A percentile compares a stretch with the other conserved stretches of the same genome.
Conservation (phyloP, 345 rosid genomes). For the Rhizophora mangle region DNA sequence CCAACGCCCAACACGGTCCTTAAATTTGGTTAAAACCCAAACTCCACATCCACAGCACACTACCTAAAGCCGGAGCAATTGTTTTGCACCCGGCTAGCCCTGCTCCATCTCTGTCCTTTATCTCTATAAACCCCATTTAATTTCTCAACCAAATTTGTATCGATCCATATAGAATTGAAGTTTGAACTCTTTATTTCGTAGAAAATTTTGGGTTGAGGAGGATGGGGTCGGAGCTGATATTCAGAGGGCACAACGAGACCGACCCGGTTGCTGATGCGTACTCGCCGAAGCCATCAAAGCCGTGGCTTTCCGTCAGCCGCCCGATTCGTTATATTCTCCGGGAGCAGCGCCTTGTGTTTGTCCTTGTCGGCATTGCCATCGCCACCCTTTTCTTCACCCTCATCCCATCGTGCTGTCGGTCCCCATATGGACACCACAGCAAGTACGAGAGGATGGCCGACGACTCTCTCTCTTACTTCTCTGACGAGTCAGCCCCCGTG, state of each 20-base stretch:
- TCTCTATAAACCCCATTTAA: no score
- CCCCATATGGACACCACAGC: constrained; percentile 5
- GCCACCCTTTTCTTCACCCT: constrained; percentile 66
- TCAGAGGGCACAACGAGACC: constrained; percentile 70
- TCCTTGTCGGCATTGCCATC: constrained; percentile 80
- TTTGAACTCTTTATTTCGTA: not conserved
- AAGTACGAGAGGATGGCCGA: constrained; percentile 29
- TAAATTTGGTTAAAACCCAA: not conserved
- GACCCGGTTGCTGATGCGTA: constrained; percentile 48
- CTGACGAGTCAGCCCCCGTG: constrained; percentile 14
- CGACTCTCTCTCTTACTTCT: constrained; percentile 26
- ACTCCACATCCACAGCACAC: not conserved
- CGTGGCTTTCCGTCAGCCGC: constrained; percentile 58
- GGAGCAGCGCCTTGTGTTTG: constrained; percentile 88
- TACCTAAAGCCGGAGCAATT: no score
- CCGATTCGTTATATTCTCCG: constrained; percentile 77
- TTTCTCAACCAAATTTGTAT: no score
- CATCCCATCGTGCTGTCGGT: constrained; percentile 37
- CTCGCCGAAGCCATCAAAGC: constrained; percentile 69
- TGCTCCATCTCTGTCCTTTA: no score
- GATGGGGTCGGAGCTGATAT: constrained; percentile 80
- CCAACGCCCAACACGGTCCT: no score
- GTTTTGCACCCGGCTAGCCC: no score
- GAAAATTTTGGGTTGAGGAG: not conserved
- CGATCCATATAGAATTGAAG: not conserved